Conservation (phyloP, 2,329 filamentous ascomycete species). For the Ophiostoma piceae region DNA sequence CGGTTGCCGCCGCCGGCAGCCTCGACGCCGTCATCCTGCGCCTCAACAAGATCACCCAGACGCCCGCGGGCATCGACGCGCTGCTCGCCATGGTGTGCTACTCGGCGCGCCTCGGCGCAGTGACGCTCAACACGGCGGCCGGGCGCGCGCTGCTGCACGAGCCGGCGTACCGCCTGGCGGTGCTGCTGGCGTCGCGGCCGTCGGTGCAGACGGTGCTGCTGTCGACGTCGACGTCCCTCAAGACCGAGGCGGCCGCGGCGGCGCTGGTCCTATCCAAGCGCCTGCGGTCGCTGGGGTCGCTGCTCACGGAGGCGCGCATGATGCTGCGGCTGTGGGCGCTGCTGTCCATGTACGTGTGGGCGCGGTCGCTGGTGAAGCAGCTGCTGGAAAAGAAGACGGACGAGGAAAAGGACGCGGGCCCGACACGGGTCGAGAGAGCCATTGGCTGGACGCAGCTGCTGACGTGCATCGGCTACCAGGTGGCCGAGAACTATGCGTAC, state of each 20-base stretch:
- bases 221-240: slow-evolving; percentile 30
- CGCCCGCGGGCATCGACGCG: slow-evolving; percentile 63
- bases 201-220: slow-evolving; percentile 35
- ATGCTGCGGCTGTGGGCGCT: slow-evolving; percentile 73
- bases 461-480: slow-evolving; percentile 65
- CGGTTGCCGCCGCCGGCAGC: background rate
- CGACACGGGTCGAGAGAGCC: slow-evolving; percentile 38
- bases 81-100: slow-evolving; percentile 66
- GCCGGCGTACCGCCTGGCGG: slow-evolving; percentile 47
- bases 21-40: slow-evolving; percentile 50
- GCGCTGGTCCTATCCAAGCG: slow-evolving; percentile 47
- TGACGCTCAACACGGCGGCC: slow-evolving; percentile 44
- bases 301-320: slow-evolving; percentile 66
- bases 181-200: slow-evolving; percentile 46
- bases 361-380: slow-evolving; percentile 43
- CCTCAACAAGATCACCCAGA: slow-evolving; percentile 60
- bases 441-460: slow-evolving; percentile 65
- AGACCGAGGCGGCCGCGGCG: slow-evolving; percentile 36
- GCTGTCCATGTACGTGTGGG: slow-evolving; percentile 67
- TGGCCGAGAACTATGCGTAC: slow-evolving; percentile 78
- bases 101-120: slow-evolving; percentile 51
- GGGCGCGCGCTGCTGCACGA: slow-evolving; percentile 51
- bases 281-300: slow-evolving; percentile 56
- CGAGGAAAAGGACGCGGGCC: slow-evolving; percentile 35
- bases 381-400: slow-evolving; percentile 30